Conservation (phyloP, 306 rosid species). For the Calophaca sinica region DNA sequence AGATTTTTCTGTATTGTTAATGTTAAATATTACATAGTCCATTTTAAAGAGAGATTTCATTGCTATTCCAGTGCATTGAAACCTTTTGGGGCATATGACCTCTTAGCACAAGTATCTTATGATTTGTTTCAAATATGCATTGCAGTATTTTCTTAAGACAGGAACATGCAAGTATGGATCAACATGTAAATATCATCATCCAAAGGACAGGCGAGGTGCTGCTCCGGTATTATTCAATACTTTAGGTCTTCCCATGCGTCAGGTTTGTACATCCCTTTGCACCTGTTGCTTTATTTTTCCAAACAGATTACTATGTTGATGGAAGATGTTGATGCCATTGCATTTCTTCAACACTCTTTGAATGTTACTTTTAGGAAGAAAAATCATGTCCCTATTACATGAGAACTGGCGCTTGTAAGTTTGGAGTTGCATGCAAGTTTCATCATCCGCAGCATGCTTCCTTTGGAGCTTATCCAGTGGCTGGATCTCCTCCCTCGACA, state of each 20-base stretch:
- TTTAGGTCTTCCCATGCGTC: slow-evolving; percentile 92
- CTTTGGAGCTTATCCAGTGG: slow-evolving; percentile 56
- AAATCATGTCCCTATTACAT: slow-evolving; percentile 85
- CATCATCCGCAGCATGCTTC: slow-evolving; percentile 84
- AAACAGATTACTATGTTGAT: slow-evolving; percentile 17
- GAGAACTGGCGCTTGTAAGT: slow-evolving; percentile 89
- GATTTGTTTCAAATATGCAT: slow-evolving; percentile 39
- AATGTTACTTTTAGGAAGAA: slow-evolving; percentile 71
- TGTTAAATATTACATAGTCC: slow-evolving; percentile 5
- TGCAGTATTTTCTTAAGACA: slow-evolving; percentile 96
- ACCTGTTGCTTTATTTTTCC: neutral
- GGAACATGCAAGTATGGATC: slow-evolving; percentile 98
- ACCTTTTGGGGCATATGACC: slow-evolving; percentile 15
- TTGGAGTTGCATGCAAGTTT: slow-evolving; percentile 96
- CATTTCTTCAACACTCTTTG: slow-evolving; percentile 9
- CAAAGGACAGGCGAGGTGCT: slow-evolving; percentile 95
- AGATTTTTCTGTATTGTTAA: slow-evolving; percentile 14
- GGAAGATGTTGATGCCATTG: neutral
- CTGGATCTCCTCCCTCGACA: slow-evolving; percentile 63
- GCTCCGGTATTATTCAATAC: slow-evolving; percentile 79
- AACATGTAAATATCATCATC: slow-evolving; percentile 96
- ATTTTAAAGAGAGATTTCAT: slow-evolving; percentile 30
- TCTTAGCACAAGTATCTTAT: slow-evolving; percentile 31
- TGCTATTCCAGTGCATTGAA: neutral
- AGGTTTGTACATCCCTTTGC: slow-evolving; percentile 56